phyloP scores from a whole-genome alignment of 305 asterid genomes.

The Lippia alba region DNA sequence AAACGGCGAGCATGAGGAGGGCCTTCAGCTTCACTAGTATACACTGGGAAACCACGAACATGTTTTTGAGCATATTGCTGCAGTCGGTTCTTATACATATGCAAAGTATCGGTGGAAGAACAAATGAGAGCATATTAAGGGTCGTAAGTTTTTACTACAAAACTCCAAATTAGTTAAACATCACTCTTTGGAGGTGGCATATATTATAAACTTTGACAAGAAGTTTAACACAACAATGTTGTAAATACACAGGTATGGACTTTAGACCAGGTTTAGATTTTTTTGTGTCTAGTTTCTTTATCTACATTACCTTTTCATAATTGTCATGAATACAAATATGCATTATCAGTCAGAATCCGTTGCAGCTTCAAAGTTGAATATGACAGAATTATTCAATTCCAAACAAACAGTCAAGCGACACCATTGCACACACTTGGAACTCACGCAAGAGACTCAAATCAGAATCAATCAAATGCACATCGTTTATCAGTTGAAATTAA shows the following conservation, averaged over 20 bases:
- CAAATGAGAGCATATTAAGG: not conserved
- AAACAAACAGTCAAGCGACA: too few relatives aligned
- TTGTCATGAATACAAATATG: not conserved
- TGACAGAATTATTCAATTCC: too few relatives aligned
- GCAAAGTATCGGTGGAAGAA: constrained; percentile 47
- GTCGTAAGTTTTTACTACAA: not conserved
- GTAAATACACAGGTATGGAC: not conserved
- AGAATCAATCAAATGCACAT: too few relatives aligned
- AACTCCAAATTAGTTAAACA: not conserved
- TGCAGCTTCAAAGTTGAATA: not conserved
- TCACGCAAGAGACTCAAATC: too few relatives aligned
- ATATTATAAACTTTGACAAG: not conserved
- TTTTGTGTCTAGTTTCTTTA: not conserved
- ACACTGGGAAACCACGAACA: constrained; percentile 55
- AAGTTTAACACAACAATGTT: constrained; percentile 4
- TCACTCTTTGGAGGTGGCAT: not conserved
- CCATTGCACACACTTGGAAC: too few relatives aligned
- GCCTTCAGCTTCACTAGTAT: constrained; percentile 66
- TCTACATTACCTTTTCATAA: not conserved
- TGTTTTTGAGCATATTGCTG: constrained; percentile 75
- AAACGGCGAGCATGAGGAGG: constrained; percentile 79
- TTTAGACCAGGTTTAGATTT: not conserved
- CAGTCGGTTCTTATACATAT: constrained; percentile 71
- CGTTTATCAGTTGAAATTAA: too few relatives aligned
- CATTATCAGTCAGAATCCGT: not conserved